Evolutionary conservation across 768 basidiomycete genomes (phyloP).

Genomic region (Pleurotus cornucopiae): DNA sequence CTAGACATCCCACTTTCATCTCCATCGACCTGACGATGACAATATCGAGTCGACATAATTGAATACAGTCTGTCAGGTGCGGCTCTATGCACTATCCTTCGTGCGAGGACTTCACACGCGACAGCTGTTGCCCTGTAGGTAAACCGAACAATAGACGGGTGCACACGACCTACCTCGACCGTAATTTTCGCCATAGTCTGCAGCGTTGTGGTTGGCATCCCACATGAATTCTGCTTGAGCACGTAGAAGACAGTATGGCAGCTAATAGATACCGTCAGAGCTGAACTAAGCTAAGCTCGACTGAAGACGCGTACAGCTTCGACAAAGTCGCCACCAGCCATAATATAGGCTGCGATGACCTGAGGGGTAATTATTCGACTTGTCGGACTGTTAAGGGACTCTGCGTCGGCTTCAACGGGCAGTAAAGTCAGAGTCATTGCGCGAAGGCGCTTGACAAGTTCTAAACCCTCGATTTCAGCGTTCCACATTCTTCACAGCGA

Average conservation of each 20-base stretch:
- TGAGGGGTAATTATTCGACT: conserved; percentile 79
- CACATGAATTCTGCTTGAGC: conserved; percentile 77
- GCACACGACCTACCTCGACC: conserved; percentile 57
- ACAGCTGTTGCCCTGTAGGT: conserved; percentile 40
- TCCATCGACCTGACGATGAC: conserved; percentile 68
- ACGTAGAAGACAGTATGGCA: conserved; percentile 78
- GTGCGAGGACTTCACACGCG: conserved; percentile 83
- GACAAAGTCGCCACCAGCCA: conserved; percentile 82
- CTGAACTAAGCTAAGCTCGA: background rate
- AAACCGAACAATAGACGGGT: conserved; percentile 5
- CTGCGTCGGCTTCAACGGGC: conserved; percentile 73
- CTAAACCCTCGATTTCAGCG: conserved; percentile 30
- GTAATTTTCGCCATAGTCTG: conserved; percentile 83
- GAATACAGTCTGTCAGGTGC: conserved; percentile 58
- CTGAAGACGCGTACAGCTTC: conserved; percentile 59
- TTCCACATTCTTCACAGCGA: too few relatives aligned
- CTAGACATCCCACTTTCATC: conserved; percentile 71
- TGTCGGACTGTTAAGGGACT: conserved; percentile 67
- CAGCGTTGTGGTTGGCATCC: conserved; percentile 78
- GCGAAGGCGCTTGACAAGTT: conserved; percentile 76
- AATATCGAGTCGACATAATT: conserved; percentile 78
- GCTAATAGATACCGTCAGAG: conserved; percentile 30
- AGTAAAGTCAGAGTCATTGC: conserved; percentile 71
- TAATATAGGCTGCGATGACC: conserved; percentile 72
- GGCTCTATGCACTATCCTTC: conserved; percentile 69